Evolutionary conservation across 2,329 filamentous ascomycete species (phyloP), one percentile per base, ranked within the genome.

Genomic region (Colletotrichum magnum): DNA sequence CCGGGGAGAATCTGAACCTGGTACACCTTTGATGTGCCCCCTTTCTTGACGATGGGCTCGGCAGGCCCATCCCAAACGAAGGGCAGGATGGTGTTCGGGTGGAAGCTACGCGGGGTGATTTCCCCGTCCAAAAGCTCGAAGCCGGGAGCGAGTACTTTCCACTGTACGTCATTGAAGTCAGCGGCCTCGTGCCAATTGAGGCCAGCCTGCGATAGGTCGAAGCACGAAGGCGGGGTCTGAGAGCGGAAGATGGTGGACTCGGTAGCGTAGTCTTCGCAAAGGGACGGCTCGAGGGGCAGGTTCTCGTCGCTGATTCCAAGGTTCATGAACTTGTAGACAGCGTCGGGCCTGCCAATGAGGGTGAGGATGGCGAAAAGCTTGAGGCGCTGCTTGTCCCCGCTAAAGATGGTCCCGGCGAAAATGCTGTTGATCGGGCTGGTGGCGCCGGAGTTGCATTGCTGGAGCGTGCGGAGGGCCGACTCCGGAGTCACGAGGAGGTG

Each of bases 401-500:
- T 36, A 48, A 52, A 43, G 18, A 59, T 47, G n/a, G 24, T 6
- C 0, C 5, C 0, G 15, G 63, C 63, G 18, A 18, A 60, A 10
- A 66, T 36, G 47, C 41, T 6, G 2, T n/a, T 26, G 7, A 60
- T 16, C 5, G 7, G 13, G 13, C 48, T 48, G 24, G 50, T 5
- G 18, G 3, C 1, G 3, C 45, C 47, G 18, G 36, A 9, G 6
- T 7, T 43, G 24, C n/a, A 16, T 5, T 51, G 7, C 48, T 26
- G 63, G 10, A 65, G 48, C 12, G 48, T 43, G 13, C 51, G 59
- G 39, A 62, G 50, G 6, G 41, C 56, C n/a, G 63, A 60, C 13
- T 59, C 50, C 24, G 39, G 18, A 28, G 47, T 48, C 2, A 66
- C 18, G 1, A 61, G 48, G 5, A 16, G 39, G 21, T 54, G 24